Conservation (phyloP, 2,329 filamentous ascomycete genomes). For the Sporothrix euskadiensis region DNA sequence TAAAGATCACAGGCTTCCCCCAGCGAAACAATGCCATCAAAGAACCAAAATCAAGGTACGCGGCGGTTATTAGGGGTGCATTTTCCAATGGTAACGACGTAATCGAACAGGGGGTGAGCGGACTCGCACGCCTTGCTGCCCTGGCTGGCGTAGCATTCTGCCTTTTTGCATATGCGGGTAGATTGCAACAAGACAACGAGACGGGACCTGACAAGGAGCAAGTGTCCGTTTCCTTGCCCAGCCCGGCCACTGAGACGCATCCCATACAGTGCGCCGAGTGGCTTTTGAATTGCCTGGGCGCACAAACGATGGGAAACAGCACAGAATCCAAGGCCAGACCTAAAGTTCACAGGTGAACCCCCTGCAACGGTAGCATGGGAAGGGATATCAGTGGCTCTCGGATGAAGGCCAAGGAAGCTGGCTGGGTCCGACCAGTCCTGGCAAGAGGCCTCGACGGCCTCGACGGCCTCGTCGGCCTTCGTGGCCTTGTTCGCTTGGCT, state of each 20-base stretch:
- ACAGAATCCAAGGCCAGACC: neutral
- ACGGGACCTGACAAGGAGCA: neutral
- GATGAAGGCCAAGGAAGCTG: neutral
- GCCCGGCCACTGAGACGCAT: neutral
- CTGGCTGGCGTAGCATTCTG: slow-evolving; percentile 4
- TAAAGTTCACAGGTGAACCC: neutral
- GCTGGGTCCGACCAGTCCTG: neutral
- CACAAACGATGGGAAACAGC: neutral
- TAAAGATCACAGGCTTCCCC: neutral
- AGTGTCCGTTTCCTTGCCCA: neutral
- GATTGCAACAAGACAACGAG: neutral
- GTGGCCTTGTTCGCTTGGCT: neutral
- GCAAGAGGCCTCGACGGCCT: neutral
- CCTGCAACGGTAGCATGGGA: neutral
- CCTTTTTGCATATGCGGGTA: neutral
- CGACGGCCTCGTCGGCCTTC: neutral
- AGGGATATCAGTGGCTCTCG: neutral
- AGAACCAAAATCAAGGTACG: neutral
- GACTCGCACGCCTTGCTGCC: neutral
- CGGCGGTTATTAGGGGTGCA: neutral
- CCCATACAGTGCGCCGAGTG: neutral
- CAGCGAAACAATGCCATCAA: neutral
- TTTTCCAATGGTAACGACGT: slow-evolving; percentile 22
- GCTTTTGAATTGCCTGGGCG: neutral
- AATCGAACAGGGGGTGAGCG: slow-evolving; percentile 10